These are phyloP conservation scores for Candida labiduridarum DNA, from an alignment of 1,139 yeast species.

Conservation along the genomic window DNA sequence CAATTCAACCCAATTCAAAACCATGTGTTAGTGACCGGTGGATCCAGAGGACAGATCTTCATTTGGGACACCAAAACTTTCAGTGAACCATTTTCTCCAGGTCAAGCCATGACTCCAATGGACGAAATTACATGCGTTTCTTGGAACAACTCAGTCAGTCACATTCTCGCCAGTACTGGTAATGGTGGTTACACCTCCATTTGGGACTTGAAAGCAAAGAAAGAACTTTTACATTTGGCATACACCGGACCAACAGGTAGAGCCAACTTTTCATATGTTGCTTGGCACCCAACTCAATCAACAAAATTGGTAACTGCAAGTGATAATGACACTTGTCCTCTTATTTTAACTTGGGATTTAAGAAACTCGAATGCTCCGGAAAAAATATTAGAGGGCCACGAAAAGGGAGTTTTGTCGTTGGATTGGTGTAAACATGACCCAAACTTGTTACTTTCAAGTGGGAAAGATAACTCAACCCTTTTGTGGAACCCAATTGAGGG, in stretches of 20 bases:
- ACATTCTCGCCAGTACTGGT: conserved; percentile 90
- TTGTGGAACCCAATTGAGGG: conserved; percentile 89
- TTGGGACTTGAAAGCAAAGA: conserved; percentile 88
- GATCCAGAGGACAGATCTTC: conserved; percentile 80
- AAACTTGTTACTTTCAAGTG: conserved; percentile 77
- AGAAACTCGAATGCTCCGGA: conserved; percentile 92
- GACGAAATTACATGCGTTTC: conserved; percentile 83
- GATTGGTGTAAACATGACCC: conserved; percentile 95
- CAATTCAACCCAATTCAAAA: conserved; percentile 77
- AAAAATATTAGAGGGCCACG: conserved; percentile 73
- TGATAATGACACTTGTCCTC: conserved; percentile 77
- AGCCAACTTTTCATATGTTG: conserved; percentile 68
- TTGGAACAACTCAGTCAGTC: conserved; percentile 86
- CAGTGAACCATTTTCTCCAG: conserved; percentile 69
- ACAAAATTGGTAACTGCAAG: conserved; percentile 89
- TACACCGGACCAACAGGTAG: conserved; percentile 58
- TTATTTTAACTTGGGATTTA: conserved; percentile 89
- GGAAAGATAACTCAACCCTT: conserved; percentile 85
- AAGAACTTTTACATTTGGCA: conserved; percentile 84
- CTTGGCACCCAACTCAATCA: conserved; percentile 85
- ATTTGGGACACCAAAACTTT: conserved; percentile 83
- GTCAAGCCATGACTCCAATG: conserved; percentile 76
- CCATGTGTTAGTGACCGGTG: conserved; percentile 83
- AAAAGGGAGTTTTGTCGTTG: conserved; percentile 82
- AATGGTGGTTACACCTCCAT: conserved; percentile 83